Evolutionary conservation across 345 rosid species (phyloP), one percentile per base, ranked within the genome.

Genomic region (Citrus inodora): DNA sequence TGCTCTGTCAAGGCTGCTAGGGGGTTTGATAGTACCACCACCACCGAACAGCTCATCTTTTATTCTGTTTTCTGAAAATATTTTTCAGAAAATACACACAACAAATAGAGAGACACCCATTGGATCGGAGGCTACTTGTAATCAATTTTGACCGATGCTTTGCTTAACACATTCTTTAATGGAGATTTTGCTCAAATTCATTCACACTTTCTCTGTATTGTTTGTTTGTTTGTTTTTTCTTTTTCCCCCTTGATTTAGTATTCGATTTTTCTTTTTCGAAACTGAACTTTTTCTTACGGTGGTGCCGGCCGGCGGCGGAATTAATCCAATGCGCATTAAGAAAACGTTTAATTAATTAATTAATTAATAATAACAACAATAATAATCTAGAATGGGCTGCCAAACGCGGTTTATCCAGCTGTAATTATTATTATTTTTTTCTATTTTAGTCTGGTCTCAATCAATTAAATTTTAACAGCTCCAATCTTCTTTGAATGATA

Each of bases 21-120:
- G 72, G 76, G 51, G 17, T 78, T 78, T 17, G 83, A 76, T 37
- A 21, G 21, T 13, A 13, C 51, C 28, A 13, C 56, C 0, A 19
- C 56, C 0, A 27, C 63, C 9, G 87, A 87, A 3, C 60, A 48
- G 19, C 40, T 82, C 60, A 60, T 82, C 5, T 76, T 82, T 28
- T 79, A 67, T 68, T 82, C 86, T 14, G 68, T 76, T 3, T 35
- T 84, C 19, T 87, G 80, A 74, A 53, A 64, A 30, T 17, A 30
- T 32, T 64, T 35, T 30, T 16, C 35, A 19, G 21, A 14, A 62
- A 27, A 16, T 11, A 27, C 30, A 13, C 65, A 11, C 65, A 27
- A 61, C 6, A 61, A 27, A 19, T 13, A 1, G 51, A 13, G 17
- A 46, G 51, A 46, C 51, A 3, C 51, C 14, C 17, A 46, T 46